phyloP scores from a whole-genome alignment of 805 yeast genomes.

The Lachancea cidri region DNA sequence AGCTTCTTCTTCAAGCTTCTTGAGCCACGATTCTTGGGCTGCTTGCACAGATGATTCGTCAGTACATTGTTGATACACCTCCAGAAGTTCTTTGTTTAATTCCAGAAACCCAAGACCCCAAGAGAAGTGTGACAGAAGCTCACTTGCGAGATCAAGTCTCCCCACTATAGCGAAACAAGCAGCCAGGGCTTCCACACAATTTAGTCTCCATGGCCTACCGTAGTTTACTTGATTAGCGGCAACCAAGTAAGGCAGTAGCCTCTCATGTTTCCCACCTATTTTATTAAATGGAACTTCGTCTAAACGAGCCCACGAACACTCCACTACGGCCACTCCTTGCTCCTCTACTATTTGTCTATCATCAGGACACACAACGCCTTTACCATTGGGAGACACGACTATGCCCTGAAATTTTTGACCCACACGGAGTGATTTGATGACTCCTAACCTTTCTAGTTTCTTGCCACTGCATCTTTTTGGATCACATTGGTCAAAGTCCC shows the following conservation, averaged over 20 bases:
- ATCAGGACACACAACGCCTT: constrained; percentile 81
- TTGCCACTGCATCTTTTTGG: constrained; percentile 97
- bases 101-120: constrained; percentile 91
- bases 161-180: constrained; percentile 96
- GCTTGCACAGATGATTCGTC: constrained; percentile 66
- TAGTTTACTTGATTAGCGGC: constrained; percentile 98
- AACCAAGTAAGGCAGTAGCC: constrained; percentile 83
- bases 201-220: constrained; percentile 91
- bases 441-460: constrained; percentile 81
- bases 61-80: constrained; percentile 70
- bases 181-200: constrained; percentile 96
- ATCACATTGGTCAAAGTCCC: constrained; percentile 99
- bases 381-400: constrained; percentile 91
- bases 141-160: constrained; percentile 80
- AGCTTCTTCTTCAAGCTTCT: constrained; percentile 58
- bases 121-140: constrained; percentile 70
- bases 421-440: constrained; percentile 71
- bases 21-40: constrained; percentile 76
- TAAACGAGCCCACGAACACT: constrained; percentile 97
- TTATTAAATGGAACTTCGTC: constrained; percentile 93
- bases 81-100: constrained; percentile 73
- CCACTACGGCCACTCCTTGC: constrained; percentile 94
- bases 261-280: constrained; percentile 85
- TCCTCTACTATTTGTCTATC: constrained; percentile 73
- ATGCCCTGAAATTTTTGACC: constrained; percentile 92